A percentile compares a stretch with the other conserved stretches of the same genome.
Evolutionary conservation across 129 eudicot genomes (phyloP).

Genomic region (Saposhnikovia divaricata): DNA sequence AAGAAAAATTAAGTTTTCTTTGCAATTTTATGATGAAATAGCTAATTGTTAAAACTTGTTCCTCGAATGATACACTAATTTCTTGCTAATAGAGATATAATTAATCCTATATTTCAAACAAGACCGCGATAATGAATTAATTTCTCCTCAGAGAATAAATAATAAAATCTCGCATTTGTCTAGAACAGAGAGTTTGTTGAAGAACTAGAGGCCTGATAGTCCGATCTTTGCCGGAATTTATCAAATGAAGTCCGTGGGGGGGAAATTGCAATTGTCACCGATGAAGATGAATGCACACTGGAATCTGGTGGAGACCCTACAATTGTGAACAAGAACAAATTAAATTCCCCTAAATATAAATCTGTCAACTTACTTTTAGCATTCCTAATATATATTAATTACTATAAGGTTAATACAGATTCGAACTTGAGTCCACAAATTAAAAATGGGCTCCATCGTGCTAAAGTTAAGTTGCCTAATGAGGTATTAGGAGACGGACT

Average conservation of each 20-base stretch:
- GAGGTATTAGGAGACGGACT: not conserved
- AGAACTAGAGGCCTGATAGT: conserved; percentile 22
- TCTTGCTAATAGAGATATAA: not conserved
- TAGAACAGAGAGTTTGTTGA: conserved; percentile 37
- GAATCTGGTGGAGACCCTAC: conserved; percentile 81
- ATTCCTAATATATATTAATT: not conserved
- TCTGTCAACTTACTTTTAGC: not conserved
- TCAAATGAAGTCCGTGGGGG: conserved; percentile 46
- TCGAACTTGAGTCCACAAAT: not conserved
- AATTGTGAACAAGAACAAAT: not conserved
- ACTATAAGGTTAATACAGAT: not conserved
- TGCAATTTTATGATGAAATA: not conserved
- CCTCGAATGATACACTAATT: not conserved
- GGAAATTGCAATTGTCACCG: conserved; percentile 38
- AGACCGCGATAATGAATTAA: not conserved
- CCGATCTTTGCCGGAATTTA: conserved; percentile 24
- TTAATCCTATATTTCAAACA: not conserved
- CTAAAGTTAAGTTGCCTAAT: too few species aligned
- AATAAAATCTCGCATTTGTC: conserved; percentile 29
- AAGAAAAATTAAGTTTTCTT: not conserved
- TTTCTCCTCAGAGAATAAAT: conserved; percentile 12
- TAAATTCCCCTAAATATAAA: not conserved
- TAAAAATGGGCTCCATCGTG: too few species aligned
- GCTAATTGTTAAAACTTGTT: not conserved
- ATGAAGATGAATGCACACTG: conserved; percentile 37